These are phyloP conservation scores for Aureobasidium mangrovei DNA, from an alignment of 2,329 filamentous ascomycete genomes.

Conservation along the genomic window DNA sequence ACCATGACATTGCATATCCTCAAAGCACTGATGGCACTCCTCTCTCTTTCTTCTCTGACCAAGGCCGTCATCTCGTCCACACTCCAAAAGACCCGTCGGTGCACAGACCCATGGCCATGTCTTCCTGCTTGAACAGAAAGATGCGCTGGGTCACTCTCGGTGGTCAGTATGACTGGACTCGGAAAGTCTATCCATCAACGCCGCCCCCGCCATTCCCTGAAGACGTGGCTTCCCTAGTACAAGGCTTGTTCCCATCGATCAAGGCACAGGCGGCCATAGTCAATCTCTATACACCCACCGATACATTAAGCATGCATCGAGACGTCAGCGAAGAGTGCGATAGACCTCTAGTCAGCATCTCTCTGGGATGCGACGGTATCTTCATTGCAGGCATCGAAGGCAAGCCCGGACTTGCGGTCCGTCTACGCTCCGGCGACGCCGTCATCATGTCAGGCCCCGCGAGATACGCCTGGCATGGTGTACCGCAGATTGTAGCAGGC, in stretches of 20 bases:
- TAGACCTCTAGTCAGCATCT: conserved; percentile 72
- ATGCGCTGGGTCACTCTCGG: conserved; percentile 92
- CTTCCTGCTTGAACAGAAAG: conserved; percentile 65
- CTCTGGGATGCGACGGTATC: conserved; percentile 79
- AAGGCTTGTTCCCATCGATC: conserved; percentile 65
- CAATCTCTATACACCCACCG: conserved; percentile 84
- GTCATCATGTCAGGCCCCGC: conserved; percentile 79
- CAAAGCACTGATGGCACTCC: conserved; percentile 22
- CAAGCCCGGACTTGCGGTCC: conserved; percentile 43
- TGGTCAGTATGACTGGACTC: conserved; percentile 94
- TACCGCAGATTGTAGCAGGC: conserved; percentile 71
- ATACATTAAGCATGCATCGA: conserved; percentile 85
- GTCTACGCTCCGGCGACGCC: conserved; percentile 75
- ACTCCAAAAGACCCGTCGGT: conserved; percentile 59
- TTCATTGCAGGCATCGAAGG: conserved; percentile 66
- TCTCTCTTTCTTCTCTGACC: conserved; percentile 48
- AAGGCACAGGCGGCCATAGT: conserved; percentile 82
- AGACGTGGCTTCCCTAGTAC: conserved; percentile 62
- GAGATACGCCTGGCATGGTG: conserved; percentile 89
- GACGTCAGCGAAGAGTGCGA: conserved; percentile 84
- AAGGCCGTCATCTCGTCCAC: conserved; percentile 23
- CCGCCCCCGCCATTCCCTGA: conserved; percentile 61
- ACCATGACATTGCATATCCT: conserved; percentile 63
- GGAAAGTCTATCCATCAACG: conserved; percentile 67
- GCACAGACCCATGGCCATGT: conserved; percentile 65